phyloP scores from a whole-genome alignment of 1,139 yeast species.

The Dujonia santamariae region DNA sequence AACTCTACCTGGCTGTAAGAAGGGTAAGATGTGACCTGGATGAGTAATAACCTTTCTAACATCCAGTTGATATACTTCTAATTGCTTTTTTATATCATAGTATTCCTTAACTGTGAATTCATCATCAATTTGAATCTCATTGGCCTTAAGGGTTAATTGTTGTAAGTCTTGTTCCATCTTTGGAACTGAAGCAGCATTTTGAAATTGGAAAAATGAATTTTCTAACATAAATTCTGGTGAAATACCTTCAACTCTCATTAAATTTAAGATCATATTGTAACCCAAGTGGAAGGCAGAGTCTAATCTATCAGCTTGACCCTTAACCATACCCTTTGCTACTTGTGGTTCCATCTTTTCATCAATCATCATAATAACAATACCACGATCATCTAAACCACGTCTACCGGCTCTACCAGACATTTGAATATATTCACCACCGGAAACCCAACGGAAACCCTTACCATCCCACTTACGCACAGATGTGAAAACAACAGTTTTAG shows the following conservation, averaged over 20 bases:
- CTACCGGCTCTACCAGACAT: conserved; percentile 99
- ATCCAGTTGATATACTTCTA: conserved; percentile 70
- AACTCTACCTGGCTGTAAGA: conserved; percentile 86
- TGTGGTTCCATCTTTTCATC: conserved; percentile 99
- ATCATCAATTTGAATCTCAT: conserved; percentile 60
- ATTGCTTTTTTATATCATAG: conserved; percentile 73
- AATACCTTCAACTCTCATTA: conserved; percentile 96
- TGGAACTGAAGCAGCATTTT: conserved; percentile 89
- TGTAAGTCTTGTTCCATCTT: conserved; percentile 64
- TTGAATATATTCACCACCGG: conserved; percentile 98
- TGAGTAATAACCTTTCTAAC: conserved; percentile 83
- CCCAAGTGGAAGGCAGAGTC: conserved; percentile 97
- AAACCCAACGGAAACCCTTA: conserved; percentile 94
- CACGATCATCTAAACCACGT: conserved; percentile 98
- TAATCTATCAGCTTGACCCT: conserved; percentile 94
- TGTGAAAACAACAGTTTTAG: conserved; percentile 96
- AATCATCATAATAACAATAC: conserved; percentile 98
- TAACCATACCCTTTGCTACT: conserved; percentile 98
- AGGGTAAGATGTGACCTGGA: conserved; percentile 82
- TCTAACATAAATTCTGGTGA: conserved; percentile 98
- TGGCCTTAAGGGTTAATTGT: conserved; percentile 48
- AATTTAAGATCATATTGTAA: conserved; percentile 92
- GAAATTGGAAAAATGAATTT: conserved; percentile 91
- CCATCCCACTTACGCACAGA: conserved; percentile 99
- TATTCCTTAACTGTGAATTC: conserved; percentile 75